Evolutionary conservation across 176 grass and related monocot species (phyloP).

Genomic region (Carex kokanica): DNA sequence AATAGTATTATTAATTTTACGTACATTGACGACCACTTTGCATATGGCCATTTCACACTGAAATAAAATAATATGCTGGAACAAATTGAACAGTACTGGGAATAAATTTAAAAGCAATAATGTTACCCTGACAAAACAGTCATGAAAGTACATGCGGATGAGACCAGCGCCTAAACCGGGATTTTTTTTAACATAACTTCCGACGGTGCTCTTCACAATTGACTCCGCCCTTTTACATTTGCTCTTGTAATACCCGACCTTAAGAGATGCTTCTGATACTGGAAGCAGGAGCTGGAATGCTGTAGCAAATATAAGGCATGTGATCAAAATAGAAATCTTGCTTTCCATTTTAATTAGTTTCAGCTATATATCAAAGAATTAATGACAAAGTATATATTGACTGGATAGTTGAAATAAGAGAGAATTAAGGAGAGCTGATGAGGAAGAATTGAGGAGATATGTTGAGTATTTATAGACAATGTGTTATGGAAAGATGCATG

Average conservation of each 20-base stretch:
- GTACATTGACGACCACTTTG: no score
- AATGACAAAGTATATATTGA: not conserved
- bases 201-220: slow-evolving; percentile 12
- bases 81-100: not conserved
- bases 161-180: slow-evolving; percentile 22
- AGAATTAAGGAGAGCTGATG: not conserved
- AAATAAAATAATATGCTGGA: not conserved
- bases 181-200: not conserved
- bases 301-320: no score
- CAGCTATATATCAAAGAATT: not conserved
- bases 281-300: slow-evolving; percentile 13
- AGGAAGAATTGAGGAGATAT: not conserved
- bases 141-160: slow-evolving; percentile 32
- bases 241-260: not conserved
- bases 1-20: not conserved
- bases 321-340: no score
- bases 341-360: no score
- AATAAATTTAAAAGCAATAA: not conserved
- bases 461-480: not conserved
- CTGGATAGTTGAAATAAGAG: not conserved
- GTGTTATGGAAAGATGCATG: not conserved
- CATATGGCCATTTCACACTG: not conserved
- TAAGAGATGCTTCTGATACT: not conserved
- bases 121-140: slow-evolving; percentile 37
- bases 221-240: not conserved